Conservation (phyloP, 345 rosid genomes). For the Atalantia buxifolia region DNA sequence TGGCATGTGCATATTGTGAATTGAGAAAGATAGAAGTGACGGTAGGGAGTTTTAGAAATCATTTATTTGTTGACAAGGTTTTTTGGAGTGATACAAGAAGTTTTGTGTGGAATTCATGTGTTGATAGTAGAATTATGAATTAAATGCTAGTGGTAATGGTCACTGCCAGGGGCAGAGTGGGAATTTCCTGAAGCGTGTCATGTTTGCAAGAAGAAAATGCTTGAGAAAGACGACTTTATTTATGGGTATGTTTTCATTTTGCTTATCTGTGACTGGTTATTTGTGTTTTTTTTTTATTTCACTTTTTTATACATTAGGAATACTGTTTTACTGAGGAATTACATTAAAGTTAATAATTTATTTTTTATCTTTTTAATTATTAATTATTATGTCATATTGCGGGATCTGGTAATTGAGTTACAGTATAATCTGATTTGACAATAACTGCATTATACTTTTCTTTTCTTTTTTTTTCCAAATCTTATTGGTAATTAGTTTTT, state of each 20-base stretch:
- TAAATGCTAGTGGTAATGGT: not conserved
- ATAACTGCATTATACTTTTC: not conserved
- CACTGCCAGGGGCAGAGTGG: constrained; percentile 3
- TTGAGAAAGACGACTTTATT: constrained; percentile 26
- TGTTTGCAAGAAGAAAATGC: constrained; percentile 30
- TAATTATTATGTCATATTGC: too few relatives aligned
- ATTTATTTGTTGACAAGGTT: not conserved
- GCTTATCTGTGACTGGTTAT: not conserved
- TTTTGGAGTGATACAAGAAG: not conserved
- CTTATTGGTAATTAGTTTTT: not conserved
- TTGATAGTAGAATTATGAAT: not conserved
- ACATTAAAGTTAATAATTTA: too few relatives aligned
- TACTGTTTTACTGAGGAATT: not conserved
- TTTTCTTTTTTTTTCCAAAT: not conserved
- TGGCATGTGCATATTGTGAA: not conserved
- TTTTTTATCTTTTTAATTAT: too few relatives aligned
- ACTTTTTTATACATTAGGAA: not conserved
- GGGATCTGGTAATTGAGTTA: not conserved
- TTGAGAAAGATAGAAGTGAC: not conserved
- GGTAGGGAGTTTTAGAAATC: not conserved
- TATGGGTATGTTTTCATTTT: constrained; percentile 29
- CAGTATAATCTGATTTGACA: not conserved
- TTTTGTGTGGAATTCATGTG: not conserved
- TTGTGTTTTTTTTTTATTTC: not conserved
- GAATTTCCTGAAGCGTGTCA: constrained; percentile 31